Base-by-base conservation (phyloP, 805 yeast species). In the Hanseniaspora thailandica region DNA sequence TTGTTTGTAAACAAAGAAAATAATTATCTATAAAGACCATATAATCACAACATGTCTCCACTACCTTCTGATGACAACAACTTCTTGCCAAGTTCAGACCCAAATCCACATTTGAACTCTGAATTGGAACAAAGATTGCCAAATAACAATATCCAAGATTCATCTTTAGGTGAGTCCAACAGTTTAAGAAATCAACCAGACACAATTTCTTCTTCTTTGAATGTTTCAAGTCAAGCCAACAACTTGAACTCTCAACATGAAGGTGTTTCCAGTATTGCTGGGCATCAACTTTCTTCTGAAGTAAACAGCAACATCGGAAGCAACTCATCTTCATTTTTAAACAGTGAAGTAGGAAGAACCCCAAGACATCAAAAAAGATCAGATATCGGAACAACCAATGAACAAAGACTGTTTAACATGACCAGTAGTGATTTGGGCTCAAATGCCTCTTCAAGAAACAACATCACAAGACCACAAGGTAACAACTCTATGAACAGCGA, bases 51-150 rank as follows among this genome's bases (percentile, higher is more conserved):
- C 50, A 47, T 58, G 38, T 54, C 60, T 59, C 70, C 64, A 66
- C 69, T 65, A 70, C 68, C 68, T 61, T 65, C 76, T 35, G 65
- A 68, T 47, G 63, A 63, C 57, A 64, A 65, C 34, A 67, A 66
- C 50, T 60, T 64, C 31, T 63, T 65, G 31, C 60, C 61, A 25
- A 63, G 62, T 25, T 63, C 70, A 3, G 61, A 74, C 6, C 69
- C 69, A 48, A 25, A 47, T 33, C 47, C 38, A 15, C 34, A 46
- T 25, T 33, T 50, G 38, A 20, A 23, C 12, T 43, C 47, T 25
- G 47, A 35, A 4, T 13, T 33, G 7, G 45, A 43, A 17, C 28
- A 25, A 35, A 40, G 28, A 31, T 7, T 19, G 13, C 30, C 43
- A 5, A 50, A 50, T 34, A 43, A 28, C 46, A 50, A 50, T 19